Evolutionary conservation across 148 eudicot genomes (phyloP).

Genomic region (Silene latifolia): DNA sequence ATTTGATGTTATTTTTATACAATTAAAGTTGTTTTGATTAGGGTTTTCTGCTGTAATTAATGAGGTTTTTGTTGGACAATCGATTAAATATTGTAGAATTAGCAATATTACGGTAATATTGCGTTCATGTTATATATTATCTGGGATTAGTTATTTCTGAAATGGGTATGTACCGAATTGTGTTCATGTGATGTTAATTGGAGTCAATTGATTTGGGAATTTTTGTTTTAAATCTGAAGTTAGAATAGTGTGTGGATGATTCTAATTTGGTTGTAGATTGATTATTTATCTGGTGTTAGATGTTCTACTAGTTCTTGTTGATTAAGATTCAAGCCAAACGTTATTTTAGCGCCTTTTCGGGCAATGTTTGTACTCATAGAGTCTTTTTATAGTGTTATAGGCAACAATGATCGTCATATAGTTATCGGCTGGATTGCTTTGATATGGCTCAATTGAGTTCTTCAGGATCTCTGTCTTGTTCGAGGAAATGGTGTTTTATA

Average conservation of each 20-base stretch:
- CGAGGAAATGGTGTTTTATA: not conserved
- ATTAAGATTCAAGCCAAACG: not conserved
- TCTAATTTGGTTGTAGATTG: constrained; percentile 4
- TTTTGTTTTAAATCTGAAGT: not conserved
- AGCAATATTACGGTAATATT: too few relatives aligned
- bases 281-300: not conserved
- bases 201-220: not conserved
- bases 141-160: constrained; percentile 4
- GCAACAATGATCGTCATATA: not conserved
- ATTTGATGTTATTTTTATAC: not conserved
- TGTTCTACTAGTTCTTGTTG: not conserved
- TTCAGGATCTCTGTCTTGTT: not conserved
- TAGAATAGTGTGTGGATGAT: not conserved
- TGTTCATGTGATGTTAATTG: constrained; percentile 14
- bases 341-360: not conserved
- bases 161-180: not conserved
- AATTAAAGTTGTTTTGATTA: constrained; percentile 12
- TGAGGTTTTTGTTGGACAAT: not conserved
- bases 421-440: not conserved
- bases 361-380: not conserved
- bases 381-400: not conserved
- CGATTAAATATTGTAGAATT: not conserved
- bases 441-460: not conserved
- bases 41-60: constrained; percentile 18
- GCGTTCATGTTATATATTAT: too few relatives aligned